Base-by-base conservation (phyloP, 2,329 filamentous ascomycete genomes). In the Cladosporium austrohemisphaericum region DNA sequence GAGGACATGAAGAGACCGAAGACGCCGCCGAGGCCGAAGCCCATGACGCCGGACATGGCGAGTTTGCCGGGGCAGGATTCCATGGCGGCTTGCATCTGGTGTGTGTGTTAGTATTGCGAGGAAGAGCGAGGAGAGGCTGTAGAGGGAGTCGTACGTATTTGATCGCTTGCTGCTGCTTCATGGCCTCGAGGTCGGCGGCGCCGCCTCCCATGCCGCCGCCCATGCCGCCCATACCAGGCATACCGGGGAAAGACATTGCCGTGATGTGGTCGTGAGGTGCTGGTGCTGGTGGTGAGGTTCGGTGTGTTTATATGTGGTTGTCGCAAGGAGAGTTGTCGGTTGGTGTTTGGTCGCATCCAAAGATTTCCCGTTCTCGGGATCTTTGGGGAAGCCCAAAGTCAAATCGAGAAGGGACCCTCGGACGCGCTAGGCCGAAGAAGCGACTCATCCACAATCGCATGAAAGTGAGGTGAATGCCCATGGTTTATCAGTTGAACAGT, bases 1-100 rank as follows among this genome's bases (percentile, higher is more conserved):
- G 88, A 93, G 52, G 91, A 89, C 92, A 97, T 98, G 76, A 98
- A 98, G 62, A 97, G 79, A 59, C 93, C 93, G 60, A 98, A 98
- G 35, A 94, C 76, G 62, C 90, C 93, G 55, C 93, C 93, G 57
- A 98, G 84, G 29, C 85, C 93, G 63, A 96, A 96, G 13, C 93
- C 93, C 81, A 94, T 94, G 19, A 86, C 88, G 50, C 92, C 93
- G 0, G 91, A 87, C 71, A 98, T 86, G 59, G 82, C 84, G 14
- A 89, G 87, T 71, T 98, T 98, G 51, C 84, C 84, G 19, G 85
- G 82, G 67, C 93, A 98, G 26, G 88, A 94, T 70, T 97, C 91
- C 88, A 96, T 95, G 35, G 83, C 81, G 19, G 76, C 71, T 77
- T 89, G 82, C 74, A 95, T 85, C 87, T 93, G 59, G 14, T 40